Conservation (phyloP, 1,139 yeast genomes). For the Candida sanyaensis region DNA sequence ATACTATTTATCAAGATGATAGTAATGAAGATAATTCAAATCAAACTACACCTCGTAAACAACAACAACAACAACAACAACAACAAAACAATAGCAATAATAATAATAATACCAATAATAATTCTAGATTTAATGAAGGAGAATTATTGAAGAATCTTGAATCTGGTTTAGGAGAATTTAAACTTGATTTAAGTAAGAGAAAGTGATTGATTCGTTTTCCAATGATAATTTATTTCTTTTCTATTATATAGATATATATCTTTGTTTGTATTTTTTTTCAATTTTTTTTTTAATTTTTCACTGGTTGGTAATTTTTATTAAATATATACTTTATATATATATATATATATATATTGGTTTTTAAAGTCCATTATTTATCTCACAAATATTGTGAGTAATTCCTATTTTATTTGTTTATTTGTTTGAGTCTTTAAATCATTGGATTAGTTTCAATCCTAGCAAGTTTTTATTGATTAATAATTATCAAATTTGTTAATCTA, state of each 20-base stretch:
- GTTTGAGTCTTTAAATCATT: neutral
- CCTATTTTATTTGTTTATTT: neutral
- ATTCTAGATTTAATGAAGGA: neutral
- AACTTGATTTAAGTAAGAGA: constrained; percentile 23
- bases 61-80: constrained; percentile 4
- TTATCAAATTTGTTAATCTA: constrained; percentile 4
- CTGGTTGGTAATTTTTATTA: neutral
- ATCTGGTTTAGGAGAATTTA: constrained; percentile 41
- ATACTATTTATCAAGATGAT: constrained; percentile 10
- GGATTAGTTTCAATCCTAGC: constrained; percentile 3
- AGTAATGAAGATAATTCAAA: constrained; percentile 1
- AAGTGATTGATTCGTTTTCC: constrained; percentile 2
- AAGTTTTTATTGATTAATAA: constrained; percentile 1
- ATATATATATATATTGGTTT: neutral
- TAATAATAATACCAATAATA: constrained; percentile 13
- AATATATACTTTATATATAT: neutral
- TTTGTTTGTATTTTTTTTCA: neutral
- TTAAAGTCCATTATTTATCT: neutral
- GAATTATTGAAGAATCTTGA: constrained; percentile 31
- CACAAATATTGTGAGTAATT: neutral
- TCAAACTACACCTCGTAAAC: constrained; percentile 3
- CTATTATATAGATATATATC: neutral
- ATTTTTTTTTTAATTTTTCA: neutral
- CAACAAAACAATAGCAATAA: too few relatives aligned
- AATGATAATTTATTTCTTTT: neutral